phyloP scores from a whole-genome alignment of 768 basidiomycete genomes.

The Lactifluus pinguis region DNA sequence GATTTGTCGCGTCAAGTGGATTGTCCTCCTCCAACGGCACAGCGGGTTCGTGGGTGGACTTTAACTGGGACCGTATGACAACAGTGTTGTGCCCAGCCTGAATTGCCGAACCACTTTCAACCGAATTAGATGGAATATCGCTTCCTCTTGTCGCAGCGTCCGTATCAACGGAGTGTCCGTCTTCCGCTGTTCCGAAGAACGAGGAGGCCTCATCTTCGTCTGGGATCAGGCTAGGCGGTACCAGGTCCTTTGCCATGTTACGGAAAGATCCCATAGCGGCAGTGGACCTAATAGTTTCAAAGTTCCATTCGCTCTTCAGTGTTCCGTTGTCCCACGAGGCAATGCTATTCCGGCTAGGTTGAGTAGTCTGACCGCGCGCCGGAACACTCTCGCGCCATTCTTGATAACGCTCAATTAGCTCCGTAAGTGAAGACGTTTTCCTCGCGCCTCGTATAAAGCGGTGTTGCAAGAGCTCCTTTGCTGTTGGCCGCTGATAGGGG shows the following conservation, averaged over 20 bases:
- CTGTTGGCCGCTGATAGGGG: slow-evolving; percentile 64
- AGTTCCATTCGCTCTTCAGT: slow-evolving; percentile 91
- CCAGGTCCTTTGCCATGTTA: slow-evolving; percentile 60
- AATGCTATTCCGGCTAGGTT: slow-evolving; percentile 45
- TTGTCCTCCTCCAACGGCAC: slow-evolving; percentile 37
- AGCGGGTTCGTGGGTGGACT: slow-evolving; percentile 24
- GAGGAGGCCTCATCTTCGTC: slow-evolving; percentile 38
- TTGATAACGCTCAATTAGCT: slow-evolving; percentile 82
- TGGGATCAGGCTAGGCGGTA: slow-evolving; percentile 45
- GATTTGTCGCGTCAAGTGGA: slow-evolving; percentile 32
- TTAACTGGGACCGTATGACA: slow-evolving; percentile 43
- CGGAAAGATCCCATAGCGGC: slow-evolving; percentile 72
- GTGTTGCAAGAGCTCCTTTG: slow-evolving; percentile 89
- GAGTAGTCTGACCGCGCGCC: slow-evolving; percentile 42
- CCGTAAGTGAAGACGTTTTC: slow-evolving; percentile 74
- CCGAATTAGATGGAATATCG: slow-evolving; percentile 29
- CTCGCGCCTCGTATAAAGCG: slow-evolving; percentile 82
- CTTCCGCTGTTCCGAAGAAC: slow-evolving; percentile 37
- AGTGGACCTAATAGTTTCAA: slow-evolving; percentile 72
- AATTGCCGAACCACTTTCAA: slow-evolving; percentile 40
- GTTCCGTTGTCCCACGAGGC: slow-evolving; percentile 62
- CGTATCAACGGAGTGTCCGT: slow-evolving; percentile 49
- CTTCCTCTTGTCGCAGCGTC: slow-evolving; percentile 51
- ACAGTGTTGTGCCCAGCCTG: slow-evolving; percentile 64
- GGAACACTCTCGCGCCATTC: slow-evolving; percentile 62